Evolutionary conservation across 2,329 filamentous ascomycete species (phyloP), one percentile per base, ranked within the genome.

Genomic region (Colletotrichum trifolii): DNA sequence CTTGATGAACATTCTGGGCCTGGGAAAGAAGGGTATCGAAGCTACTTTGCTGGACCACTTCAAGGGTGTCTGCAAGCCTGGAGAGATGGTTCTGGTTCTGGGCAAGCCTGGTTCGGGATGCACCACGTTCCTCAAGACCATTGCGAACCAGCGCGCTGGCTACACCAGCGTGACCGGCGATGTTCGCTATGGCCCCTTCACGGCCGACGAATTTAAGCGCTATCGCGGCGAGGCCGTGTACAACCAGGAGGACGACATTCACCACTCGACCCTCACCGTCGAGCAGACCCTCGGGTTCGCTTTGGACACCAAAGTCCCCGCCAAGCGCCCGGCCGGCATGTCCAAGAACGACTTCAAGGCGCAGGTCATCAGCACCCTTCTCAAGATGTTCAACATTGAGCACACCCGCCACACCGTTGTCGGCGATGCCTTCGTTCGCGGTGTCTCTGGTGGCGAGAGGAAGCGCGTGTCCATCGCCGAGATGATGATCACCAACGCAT

Each of bases 381-480:
- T 97, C 55, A 93, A 92, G 73, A 96, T 96, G 91, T 96, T 97
- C 83, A 96, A 95, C 74, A 97, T 97, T 58, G 91, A 94, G 75
- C 93, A 97, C 76, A 96, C 93, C 0, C 86, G 88, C 55, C 87
- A 94, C 74, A 97, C 94, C 0, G 88, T 95, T 36, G 93, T 97
- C 34, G 94, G 94, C 8, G 91, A 96, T 68, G 86, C 88, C 1
- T 93, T 95, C 68, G 85, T 96, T 17, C 89, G 92, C 54, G 94
- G 93, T 75, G 85, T 96, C 0, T 93, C 89, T 49, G 93, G 91
- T 67, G 92, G 90, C 60, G 92, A 95, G 78, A 83, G 91, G 60
- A 93, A 93, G 79, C 89, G 91, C 68, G 92, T 94, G 7, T 91
- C 89, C 25, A 95, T 96, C 66, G 91, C 91, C 1, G 93, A 96